A percentile compares a stretch with the other conserved stretches of the same genome.
phyloP scores from a whole-genome alignment of 164 flowering plant genomes.

The Houttuynia cordata region DNA sequence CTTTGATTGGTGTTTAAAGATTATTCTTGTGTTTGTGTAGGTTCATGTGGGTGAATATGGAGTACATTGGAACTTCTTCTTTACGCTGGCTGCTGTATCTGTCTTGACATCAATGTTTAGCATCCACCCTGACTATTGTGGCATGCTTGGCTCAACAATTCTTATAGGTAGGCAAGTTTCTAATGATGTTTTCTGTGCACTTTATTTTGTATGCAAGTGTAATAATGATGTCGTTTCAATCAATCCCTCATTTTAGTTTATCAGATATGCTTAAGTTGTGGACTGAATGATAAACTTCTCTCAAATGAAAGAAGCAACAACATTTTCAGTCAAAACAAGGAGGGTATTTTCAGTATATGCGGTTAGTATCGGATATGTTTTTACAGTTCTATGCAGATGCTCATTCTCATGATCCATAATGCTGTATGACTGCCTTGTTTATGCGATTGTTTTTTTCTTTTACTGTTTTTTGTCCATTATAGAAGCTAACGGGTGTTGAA shows the following conservation, averaged over 20 bases:
- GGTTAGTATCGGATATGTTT: slow-evolving; percentile 31
- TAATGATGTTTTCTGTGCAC: neutral
- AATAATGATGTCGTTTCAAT: neutral
- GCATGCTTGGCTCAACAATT: slow-evolving; percentile 51
- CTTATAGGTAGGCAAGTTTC: slow-evolving; percentile 36
- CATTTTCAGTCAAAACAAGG: slow-evolving; percentile 80
- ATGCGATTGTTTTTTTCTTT: neutral
- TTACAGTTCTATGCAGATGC: neutral
- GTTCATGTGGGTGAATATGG: slow-evolving; percentile 96
- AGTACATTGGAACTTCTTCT: slow-evolving; percentile 96
- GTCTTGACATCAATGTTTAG: slow-evolving; percentile 47
- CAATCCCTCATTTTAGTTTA: slow-evolving; percentile 36
- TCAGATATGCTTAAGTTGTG: slow-evolving; percentile 48
- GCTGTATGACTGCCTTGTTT: too few species aligned
- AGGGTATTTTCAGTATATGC: slow-evolving; percentile 77
- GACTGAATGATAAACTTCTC: slow-evolving; percentile 58
- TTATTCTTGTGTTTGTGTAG: slow-evolving; percentile 23
- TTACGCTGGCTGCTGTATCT: slow-evolving; percentile 83
- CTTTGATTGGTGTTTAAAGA: neutral
- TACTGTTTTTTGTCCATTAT: too few species aligned
- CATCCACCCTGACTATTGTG: slow-evolving; percentile 54
- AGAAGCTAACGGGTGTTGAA: neutral
- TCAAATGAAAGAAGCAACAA: slow-evolving; percentile 49
- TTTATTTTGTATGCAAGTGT: neutral
- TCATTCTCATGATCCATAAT: neutral